Base-by-base conservation (phyloP, 352 stramenopile species). In the Pythium dissimile region DNA sequence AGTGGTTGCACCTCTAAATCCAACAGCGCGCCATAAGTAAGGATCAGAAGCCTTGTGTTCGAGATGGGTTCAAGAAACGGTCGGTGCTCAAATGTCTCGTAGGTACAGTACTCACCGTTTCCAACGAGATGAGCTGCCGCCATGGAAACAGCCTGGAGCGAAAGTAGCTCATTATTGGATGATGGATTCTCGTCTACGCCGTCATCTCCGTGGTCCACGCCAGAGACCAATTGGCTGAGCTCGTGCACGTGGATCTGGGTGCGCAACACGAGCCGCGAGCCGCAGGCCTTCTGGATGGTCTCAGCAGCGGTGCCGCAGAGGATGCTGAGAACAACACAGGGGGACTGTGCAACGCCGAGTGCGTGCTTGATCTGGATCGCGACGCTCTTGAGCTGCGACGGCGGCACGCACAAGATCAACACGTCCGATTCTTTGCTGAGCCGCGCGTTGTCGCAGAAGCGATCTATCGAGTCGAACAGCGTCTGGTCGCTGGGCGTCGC, bases 371-470 rank as follows among this genome's bases (percentile, higher is more conserved):
- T 75, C 56, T 91, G 81, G 43, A 89, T 85, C 21, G 64, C 57
- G 23, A 91, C 76, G 48, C 66, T 82, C 47, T 86, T 86, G 53
- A 91, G 65, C 60, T 91, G 81, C 24, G 78, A 73, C 27, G 81
- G 75, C 31, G 77, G 71, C 62, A 87, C 81, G 53, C 78, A 88
- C 10, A 91, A 53, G 32, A 88, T 54, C 23, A 91, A 53, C 0
- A 91, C 45, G 54, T 89, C 73, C 44, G 64, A 77, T 51, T 89
- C 77, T 20, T 64, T 54, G 11, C 70, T 72, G 18, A 83, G 20
- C 8, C 80, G 72, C 13, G 71, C 67, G 21, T 88, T 90, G 64
- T 90, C 77, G 49, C 81, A 77, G 64, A 76, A 77, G 16, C 74
- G 72, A 38, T 55, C 5, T 11, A 86, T 54, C 16, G 61, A 30